phyloP scores from a whole-genome alignment of 2,329 filamentous ascomycete genomes.

The Triangularia verruculosa region DNA sequence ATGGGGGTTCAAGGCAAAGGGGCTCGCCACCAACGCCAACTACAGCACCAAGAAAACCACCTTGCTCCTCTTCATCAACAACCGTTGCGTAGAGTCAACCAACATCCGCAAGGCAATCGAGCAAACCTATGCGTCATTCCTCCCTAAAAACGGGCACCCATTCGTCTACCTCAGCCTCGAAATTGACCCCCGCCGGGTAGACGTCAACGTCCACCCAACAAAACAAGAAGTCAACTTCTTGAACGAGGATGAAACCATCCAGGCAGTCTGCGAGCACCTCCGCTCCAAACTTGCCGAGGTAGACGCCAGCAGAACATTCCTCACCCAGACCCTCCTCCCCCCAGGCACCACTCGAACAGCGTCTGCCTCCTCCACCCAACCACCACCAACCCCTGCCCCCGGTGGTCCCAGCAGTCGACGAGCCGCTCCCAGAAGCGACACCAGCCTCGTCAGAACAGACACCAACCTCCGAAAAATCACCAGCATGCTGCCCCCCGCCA shows the following conservation, averaged over 20 bases:
- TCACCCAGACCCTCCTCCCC: constrained; percentile 86
- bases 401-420: constrained; percentile 38
- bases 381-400: constrained; percentile 30
- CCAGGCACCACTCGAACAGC: constrained; percentile 52
- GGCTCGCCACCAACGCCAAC: constrained; percentile 87
- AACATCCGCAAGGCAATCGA: constrained; percentile 87
- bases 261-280: constrained; percentile 78
- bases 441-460: constrained; percentile 88
- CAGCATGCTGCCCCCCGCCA: constrained; percentile 75
- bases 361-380: constrained; percentile 27
- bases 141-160: constrained; percentile 91
- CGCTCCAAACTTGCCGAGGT: constrained; percentile 76
- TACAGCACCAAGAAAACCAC: constrained; percentile 89
- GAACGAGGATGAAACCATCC: constrained; percentile 94
- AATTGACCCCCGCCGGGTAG: constrained; percentile 86
- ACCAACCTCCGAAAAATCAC: constrained; percentile 90
- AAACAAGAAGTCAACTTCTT: constrained; percentile 97
- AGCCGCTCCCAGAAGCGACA: constrained; percentile 64
- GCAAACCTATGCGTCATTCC: constrained; percentile 79
- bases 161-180: constrained; percentile 91
- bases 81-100: constrained; percentile 86
- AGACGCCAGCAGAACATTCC: constrained; percentile 89
- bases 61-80: constrained; percentile 91
- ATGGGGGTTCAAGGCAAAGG: constrained; percentile 80
- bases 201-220: constrained; percentile 97